phyloP scores from a whole-genome alignment of 2,329 filamentous ascomycete species.

The Coleophoma eucalyptorum region DNA sequence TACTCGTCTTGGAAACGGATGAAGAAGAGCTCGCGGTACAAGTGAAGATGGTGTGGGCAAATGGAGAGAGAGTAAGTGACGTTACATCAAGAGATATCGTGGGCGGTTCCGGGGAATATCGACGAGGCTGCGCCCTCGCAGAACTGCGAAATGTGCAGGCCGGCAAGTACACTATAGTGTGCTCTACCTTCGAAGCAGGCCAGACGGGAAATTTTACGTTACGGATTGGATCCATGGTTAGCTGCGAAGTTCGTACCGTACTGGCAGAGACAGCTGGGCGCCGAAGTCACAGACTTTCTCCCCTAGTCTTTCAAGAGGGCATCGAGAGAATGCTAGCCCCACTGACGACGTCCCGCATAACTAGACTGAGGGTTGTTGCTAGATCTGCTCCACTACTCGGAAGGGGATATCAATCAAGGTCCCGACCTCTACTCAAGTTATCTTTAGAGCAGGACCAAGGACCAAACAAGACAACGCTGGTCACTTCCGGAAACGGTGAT shows the following conservation, averaged over 20 bases:
- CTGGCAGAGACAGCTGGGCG: conserved; percentile 73
- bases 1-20: conserved; percentile 69
- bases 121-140: conserved; percentile 71
- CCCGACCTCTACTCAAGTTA: conserved; percentile 56
- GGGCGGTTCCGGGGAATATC: conserved; percentile 83
- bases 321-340: conserved; percentile 43
- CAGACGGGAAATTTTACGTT: conserved; percentile 74
- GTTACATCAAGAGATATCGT: conserved; percentile 76
- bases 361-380: conserved; percentile 15
- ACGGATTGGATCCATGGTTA: conserved; percentile 62
- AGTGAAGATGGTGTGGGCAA: conserved; percentile 77
- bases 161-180: conserved; percentile 83
- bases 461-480: conserved; percentile 61
- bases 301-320: conserved; percentile 43
- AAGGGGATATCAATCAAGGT: conserved; percentile 3
- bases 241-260: conserved; percentile 55
- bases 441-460: conserved; percentile 71
- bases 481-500: conserved; percentile 65
- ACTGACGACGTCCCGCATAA: conserved; percentile 18
- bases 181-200: conserved; percentile 82
- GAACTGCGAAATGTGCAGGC: conserved; percentile 55
- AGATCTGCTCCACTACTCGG: conserved; percentile 19
- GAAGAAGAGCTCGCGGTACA: conserved; percentile 71
- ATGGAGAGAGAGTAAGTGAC: conserved; percentile 65
- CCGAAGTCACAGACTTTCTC: conserved; percentile 55